phyloP scores from a whole-genome alignment of 129 eudicot species.

The Logfia minima region DNA sequence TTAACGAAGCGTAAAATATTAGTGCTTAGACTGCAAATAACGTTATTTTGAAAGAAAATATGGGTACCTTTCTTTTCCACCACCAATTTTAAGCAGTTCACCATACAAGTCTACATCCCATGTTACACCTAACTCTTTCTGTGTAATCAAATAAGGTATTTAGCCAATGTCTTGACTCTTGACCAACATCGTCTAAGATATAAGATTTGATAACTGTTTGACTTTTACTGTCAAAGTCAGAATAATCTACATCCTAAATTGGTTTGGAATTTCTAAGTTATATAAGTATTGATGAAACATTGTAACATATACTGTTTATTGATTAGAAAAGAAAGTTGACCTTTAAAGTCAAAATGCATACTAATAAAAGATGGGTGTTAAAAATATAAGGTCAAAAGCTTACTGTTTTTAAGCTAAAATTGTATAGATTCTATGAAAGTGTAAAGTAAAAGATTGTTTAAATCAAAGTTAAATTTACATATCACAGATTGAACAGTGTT shows the following conservation, averaged over 20 bases:
- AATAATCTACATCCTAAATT: neutral
- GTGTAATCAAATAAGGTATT: conserved; percentile 35
- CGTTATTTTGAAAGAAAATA: neutral
- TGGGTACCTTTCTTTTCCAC: conserved; percentile 97
- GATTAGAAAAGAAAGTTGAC: neutral
- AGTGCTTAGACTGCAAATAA: neutral
- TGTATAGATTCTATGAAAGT: neutral
- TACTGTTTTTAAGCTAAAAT: neutral
- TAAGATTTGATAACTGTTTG: neutral
- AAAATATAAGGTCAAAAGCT: neutral
- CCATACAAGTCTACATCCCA: conserved; percentile 99
- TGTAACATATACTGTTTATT: neutral
- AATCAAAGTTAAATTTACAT: neutral
- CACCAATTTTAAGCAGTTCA: conserved; percentile 96
- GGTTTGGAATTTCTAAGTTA: neutral
- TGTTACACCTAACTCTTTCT: conserved; percentile 85
- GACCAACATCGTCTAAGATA: neutral
- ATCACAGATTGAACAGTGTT: neutral
- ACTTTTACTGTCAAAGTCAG: conserved; percentile 16
- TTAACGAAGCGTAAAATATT: neutral
- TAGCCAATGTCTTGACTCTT: conserved; percentile 16
- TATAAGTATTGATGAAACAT: neutral
- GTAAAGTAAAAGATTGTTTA: neutral
- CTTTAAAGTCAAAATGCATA: neutral
- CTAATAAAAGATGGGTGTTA: neutral